Evolutionary conservation across 2,329 filamentous ascomycete genomes (phyloP).

Genomic region (Gremmenia infestans): DNA sequence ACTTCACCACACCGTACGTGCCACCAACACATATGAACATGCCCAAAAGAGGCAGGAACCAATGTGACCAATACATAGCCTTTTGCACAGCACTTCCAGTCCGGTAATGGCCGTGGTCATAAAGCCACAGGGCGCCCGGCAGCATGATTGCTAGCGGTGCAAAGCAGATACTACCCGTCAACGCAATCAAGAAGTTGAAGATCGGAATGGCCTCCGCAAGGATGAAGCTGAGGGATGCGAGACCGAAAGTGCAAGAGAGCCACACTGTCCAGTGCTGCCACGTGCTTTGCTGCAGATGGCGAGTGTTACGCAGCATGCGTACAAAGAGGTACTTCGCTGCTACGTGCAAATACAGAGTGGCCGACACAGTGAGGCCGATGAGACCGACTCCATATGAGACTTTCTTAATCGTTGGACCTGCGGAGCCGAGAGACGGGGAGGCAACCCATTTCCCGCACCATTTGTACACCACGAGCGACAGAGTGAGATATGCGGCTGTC

Average conservation of each 20-base stretch:
- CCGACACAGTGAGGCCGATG: constrained; percentile 48
- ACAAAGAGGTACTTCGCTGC: constrained; percentile 53
- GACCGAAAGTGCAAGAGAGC: constrained; percentile 40
- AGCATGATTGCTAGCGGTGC: constrained; percentile 45
- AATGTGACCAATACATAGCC: constrained; percentile 30
- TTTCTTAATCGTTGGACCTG: constrained; percentile 55
- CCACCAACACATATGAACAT: constrained; percentile 38
- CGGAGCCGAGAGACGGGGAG: constrained; percentile 55
- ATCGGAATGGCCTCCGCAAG: constrained; percentile 50
- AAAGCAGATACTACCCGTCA: constrained; percentile 46
- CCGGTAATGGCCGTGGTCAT: constrained; percentile 41
- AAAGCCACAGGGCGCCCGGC: constrained; percentile 47
- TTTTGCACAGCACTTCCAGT: constrained; percentile 30
- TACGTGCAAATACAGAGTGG: constrained; percentile 38
- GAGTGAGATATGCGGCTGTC: constrained; percentile 51
- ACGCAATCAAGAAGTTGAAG: constrained; percentile 46
- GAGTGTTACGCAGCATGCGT: constrained; percentile 45
- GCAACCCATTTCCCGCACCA: constrained; percentile 60
- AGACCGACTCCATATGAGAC: constrained; percentile 56
- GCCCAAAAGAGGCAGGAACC: constrained; percentile 33
- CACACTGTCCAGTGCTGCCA: constrained; percentile 47
- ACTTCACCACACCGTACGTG: constrained; percentile 43
- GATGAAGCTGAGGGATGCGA: constrained; percentile 43
- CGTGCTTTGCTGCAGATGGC: constrained; percentile 48
- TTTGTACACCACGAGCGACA: constrained; percentile 48